Conservation (phyloP, 2,329 filamentous ascomycete genomes). For the Ophiosphaerella korrae region DNA sequence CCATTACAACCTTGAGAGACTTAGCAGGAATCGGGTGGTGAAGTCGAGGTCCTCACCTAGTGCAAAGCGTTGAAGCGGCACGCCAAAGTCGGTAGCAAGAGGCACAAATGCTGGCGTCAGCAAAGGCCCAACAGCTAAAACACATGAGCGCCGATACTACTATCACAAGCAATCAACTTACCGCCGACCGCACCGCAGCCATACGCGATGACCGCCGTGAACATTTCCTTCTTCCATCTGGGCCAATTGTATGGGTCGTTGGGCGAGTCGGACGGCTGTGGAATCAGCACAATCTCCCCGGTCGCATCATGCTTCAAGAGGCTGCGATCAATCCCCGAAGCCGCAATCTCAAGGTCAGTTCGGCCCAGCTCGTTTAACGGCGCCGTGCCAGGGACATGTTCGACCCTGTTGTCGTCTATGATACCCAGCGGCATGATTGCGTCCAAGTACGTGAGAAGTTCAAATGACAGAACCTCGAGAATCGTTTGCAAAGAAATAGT, state of each 20-base stretch:
- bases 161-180: too few species aligned
- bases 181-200: conserved; percentile 28
- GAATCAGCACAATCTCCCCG: conserved; percentile 55
- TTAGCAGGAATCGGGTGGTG: too few species aligned
- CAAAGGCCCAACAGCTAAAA: conserved; percentile 25
- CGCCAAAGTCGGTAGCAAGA: conserved; percentile 21
- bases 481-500: neutral
- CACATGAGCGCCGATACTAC: too few species aligned
- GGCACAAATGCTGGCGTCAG: conserved; percentile 30
- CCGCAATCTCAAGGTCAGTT: conserved; percentile 16
- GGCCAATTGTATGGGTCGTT: conserved; percentile 61
- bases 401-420: conserved; percentile 25
- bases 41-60: too few species aligned
- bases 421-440: conserved; percentile 30
- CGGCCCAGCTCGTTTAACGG: conserved; percentile 26
- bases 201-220: conserved; percentile 28
- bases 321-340: conserved; percentile 14
- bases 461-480: too few species aligned
- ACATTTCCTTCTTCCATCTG: conserved; percentile 34
- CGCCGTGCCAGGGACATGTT: conserved; percentile 31
- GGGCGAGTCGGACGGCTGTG: conserved; percentile 56
- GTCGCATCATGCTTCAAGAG: conserved; percentile 29
- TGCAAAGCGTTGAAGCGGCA: conserved; percentile 25
- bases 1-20: conserved; percentile 19
- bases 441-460: neutral